Percentiles rank a stretch among this genome's conserved stretches.
Evolutionary conservation across 2,329 filamentous ascomycete genomes (phyloP).

Genomic region (Chaetothyriales sp.): DNA sequence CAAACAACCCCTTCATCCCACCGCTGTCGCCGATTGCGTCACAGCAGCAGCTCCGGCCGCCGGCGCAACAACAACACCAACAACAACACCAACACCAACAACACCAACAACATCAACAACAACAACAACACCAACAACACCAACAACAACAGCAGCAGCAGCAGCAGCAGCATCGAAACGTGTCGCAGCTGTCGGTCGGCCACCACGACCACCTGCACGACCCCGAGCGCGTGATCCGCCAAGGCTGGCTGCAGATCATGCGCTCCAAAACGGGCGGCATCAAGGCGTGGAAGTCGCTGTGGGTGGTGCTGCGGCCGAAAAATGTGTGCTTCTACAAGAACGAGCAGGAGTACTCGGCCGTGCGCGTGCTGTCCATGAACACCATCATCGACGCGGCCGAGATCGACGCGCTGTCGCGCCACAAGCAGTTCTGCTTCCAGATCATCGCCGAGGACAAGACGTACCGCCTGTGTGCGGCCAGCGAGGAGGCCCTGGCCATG

Average conservation of each 20-base stretch:
- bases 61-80: no score
- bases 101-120: no score
- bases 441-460: conserved; percentile 87
- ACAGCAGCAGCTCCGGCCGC: conserved; percentile 3
- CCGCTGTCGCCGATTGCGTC: conserved; percentile 22
- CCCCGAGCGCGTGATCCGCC: conserved; percentile 80
- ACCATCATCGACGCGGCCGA: conserved; percentile 83
- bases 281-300: conserved; percentile 86
- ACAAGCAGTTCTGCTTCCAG: conserved; percentile 77
- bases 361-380: conserved; percentile 65
- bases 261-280: conserved; percentile 65
- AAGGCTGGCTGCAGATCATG: conserved; percentile 76
- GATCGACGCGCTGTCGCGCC: conserved; percentile 73
- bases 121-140: no score
- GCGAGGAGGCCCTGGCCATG: conserved; percentile 69
- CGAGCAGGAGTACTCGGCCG: conserved; percentile 74
- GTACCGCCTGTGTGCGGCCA: conserved; percentile 59
- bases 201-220: conserved; percentile 31
- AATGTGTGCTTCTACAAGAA: conserved; percentile 88
- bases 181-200: neutral
- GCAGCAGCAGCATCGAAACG: neutral
- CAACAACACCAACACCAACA: no score
- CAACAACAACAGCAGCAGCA: conserved; percentile 3
- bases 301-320: conserved; percentile 77
- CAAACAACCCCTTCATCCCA: conserved; percentile 14